Percentiles rank a stretch among this genome's conserved stretches.
Evolutionary conservation across 1,284 basidiomycete species (phyloP).

Genomic region (Coniferiporia sulphurascens): DNA sequence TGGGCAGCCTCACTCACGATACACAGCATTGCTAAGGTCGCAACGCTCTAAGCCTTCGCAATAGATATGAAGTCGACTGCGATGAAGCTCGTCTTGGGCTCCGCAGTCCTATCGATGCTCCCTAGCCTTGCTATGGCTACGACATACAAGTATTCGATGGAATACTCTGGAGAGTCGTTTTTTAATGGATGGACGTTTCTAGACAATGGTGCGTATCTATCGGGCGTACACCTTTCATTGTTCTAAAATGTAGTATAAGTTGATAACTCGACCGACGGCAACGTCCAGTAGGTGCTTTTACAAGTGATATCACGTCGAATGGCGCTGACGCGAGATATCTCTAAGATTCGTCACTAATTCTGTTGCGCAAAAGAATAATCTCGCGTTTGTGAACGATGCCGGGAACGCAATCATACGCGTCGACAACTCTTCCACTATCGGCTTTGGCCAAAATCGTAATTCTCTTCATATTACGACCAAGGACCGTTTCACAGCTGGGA

Average conservation of each 20-base stretch:
- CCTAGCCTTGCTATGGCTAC: slow-evolving; percentile 3
- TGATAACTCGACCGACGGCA: slow-evolving; percentile 69
- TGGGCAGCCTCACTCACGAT: too few species aligned
- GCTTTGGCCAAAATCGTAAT: slow-evolving; percentile 63
- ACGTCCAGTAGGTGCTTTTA: slow-evolving; percentile 43
- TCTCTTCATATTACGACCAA: slow-evolving; percentile 61
- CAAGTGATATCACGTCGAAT: background rate
- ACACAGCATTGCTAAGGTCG: too few species aligned
- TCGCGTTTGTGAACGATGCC: slow-evolving; percentile 59
- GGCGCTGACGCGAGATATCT: background rate
- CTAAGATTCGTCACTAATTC: slow-evolving; percentile 52
- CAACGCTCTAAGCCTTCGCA: too few species aligned
- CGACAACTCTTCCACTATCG: slow-evolving; percentile 57
- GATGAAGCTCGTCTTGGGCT: background rate
- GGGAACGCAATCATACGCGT: slow-evolving; percentile 69
- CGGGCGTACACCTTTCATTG: background rate
- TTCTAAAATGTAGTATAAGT: slow-evolving; percentile 31
- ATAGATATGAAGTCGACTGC: slow-evolving; percentile 2
- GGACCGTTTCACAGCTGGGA: slow-evolving; percentile 56
- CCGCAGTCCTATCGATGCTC: background rate
- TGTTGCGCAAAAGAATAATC: slow-evolving; percentile 42
- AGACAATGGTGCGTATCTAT: slow-evolving; percentile 37
- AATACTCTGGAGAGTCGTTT: slow-evolving; percentile 47
- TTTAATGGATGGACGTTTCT: slow-evolving; percentile 56
- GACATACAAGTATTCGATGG: slow-evolving; percentile 40